Conservation (phyloP, 2,329 filamentous ascomycete genomes). For the Paraphoma chrysanthemicola region DNA sequence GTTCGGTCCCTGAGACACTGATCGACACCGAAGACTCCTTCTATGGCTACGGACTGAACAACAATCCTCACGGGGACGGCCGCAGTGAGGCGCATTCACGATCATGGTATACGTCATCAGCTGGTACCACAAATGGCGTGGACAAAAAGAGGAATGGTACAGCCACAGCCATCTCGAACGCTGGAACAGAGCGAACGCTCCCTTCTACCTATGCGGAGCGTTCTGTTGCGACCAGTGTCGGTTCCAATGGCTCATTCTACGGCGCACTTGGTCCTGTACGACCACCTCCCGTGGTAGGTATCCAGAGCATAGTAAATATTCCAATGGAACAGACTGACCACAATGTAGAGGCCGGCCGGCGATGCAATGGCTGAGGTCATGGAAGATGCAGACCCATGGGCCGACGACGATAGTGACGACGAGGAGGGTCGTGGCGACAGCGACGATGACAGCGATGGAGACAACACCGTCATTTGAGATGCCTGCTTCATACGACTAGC, state of each 20-base stretch:
- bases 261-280: not conserved
- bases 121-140: conserved; percentile 7
- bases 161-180: conserved; percentile 14
- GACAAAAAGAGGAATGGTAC: conserved; percentile 25
- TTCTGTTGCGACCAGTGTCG: conserved; percentile 16
- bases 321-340: conserved; percentile 3
- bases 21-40: conserved; percentile 28
- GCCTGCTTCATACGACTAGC: not conserved
- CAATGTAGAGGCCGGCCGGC: conserved; percentile 13
- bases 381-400: conserved; percentile 3
- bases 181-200: conserved; percentile 25
- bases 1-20: conserved; percentile 16
- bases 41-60: conserved; percentile 2
- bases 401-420: conserved; percentile 22
- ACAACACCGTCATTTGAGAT: conserved; percentile 38
- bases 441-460: conserved; percentile 45
- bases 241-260: conserved; percentile 16
- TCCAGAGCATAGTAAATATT: not conserved
- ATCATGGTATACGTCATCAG: conserved; percentile 35
- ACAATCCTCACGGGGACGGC: conserved; percentile 3
- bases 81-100: conserved; percentile 21
- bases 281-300: conserved; percentile 22
- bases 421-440: conserved; percentile 57
- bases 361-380: conserved; percentile 7
- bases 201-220: conserved; percentile 34